Evolutionary conservation across 2,329 filamentous ascomycete species (phyloP).

Genomic region (Stagonosporopsis chrysanthemi): DNA sequence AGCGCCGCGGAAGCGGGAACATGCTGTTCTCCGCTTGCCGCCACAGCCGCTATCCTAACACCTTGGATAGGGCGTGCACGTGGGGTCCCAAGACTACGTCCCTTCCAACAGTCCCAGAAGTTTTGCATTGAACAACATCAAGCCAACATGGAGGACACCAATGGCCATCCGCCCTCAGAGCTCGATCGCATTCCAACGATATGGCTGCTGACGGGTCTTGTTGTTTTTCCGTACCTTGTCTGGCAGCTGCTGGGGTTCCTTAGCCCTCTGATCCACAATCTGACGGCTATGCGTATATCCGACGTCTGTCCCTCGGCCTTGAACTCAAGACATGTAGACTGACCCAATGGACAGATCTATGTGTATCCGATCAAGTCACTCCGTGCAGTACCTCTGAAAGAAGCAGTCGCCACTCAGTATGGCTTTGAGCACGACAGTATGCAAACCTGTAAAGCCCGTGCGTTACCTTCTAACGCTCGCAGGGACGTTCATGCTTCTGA

Average conservation of each 20-base stretch:
- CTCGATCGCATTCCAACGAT: conserved; percentile 29
- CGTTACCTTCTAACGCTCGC: not conserved
- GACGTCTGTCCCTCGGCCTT: conserved; percentile 32
- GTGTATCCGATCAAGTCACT: conserved; percentile 59
- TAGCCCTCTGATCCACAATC: conserved; percentile 32
- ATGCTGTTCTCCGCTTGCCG: conserved; percentile 3
- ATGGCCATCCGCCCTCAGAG: conserved; percentile 19
- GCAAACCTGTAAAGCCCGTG: not conserved
- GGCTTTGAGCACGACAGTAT: conserved; percentile 56
- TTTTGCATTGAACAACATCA: conserved; percentile 15
- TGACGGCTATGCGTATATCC: conserved; percentile 42
- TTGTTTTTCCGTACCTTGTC: conserved; percentile 29
- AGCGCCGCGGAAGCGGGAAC: conserved; percentile 14
- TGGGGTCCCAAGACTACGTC: conserved; percentile 20
- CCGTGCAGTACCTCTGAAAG: conserved; percentile 48
- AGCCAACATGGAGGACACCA: conserved; percentile 17
- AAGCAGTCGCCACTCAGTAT: conserved; percentile 52
- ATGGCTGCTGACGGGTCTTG: conserved; percentile 32
- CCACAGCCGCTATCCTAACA: conserved; percentile 13
- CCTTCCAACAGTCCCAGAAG: not conserved
- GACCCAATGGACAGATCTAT: conserved; percentile 47
- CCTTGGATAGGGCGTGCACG: conserved; percentile 19
- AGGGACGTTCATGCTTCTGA: conserved; percentile 52
- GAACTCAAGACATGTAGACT: not conserved
- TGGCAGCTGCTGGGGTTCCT: conserved; percentile 33